Evolutionary conservation across 352 stramenopile genomes (phyloP).

Genomic region (Thraustochytrium striatum): DNA sequence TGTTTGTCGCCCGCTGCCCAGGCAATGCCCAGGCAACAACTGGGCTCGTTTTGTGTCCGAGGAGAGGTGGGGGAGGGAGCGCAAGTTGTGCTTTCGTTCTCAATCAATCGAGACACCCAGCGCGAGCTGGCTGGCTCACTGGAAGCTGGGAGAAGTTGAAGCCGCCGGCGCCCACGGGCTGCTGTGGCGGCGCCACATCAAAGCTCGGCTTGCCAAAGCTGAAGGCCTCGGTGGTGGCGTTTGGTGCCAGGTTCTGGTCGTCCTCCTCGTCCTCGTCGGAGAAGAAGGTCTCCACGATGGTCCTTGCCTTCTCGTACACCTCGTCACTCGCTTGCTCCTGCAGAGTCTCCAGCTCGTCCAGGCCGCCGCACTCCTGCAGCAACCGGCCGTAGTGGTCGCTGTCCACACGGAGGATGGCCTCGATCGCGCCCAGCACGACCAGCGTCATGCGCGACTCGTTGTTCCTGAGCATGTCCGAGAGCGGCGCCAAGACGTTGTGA

Average conservation of each 20-base stretch:
- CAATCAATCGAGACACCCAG: no score
- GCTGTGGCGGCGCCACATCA: no score
- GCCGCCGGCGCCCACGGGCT: no score
- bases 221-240: background rate
- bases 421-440: constrained; percentile 93
- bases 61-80: no score
- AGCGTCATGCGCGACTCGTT: constrained; percentile 97
- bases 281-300: constrained; percentile 38
- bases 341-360: constrained; percentile 23
- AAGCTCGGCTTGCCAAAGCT: no score
- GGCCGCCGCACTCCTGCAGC: constrained; percentile 28
- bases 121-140: no score
- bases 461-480: constrained; percentile 91
- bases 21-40: no score
- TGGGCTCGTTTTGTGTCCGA: no score
- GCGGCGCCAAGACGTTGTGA: constrained; percentile 84
- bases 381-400: constrained; percentile 1
- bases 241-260: background rate
- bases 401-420: constrained; percentile 88
- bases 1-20: no score
- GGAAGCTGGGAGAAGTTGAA: no score
- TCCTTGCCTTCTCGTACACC: constrained; percentile 16
- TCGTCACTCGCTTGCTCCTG: constrained; percentile 12
- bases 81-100: no score
- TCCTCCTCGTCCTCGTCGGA: constrained; percentile 26